Percentiles rank a stretch among this genome's conserved stretches.
These are phyloP conservation scores for Aureobasidium sp. DNA, from an alignment of 2,329 filamentous ascomycete genomes.

Conservation along the genomic window DNA sequence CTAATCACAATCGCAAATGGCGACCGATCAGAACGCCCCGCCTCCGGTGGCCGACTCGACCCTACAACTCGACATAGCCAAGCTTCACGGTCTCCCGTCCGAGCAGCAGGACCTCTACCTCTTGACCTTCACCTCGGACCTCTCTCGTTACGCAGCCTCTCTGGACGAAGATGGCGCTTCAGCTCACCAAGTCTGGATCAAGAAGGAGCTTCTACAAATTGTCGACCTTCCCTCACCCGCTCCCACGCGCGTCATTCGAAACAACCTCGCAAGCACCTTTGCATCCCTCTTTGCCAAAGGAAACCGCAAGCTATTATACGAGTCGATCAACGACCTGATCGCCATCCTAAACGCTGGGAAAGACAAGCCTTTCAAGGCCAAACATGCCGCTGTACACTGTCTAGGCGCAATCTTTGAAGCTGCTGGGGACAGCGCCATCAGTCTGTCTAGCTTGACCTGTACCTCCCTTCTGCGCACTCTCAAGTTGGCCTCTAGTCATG, in stretches of 20 bases:
- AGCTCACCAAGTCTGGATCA: slow-evolving; percentile 82
- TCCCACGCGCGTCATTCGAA: slow-evolving; percentile 81
- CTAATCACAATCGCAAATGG: slow-evolving; percentile 7
- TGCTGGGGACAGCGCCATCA: slow-evolving; percentile 90
- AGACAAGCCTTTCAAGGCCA: slow-evolving; percentile 70
- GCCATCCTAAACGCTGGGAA: slow-evolving; percentile 67
- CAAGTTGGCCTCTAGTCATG: slow-evolving; percentile 71
- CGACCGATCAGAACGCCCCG: background rate
- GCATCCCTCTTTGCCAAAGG: slow-evolving; percentile 76
- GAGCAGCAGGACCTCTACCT: slow-evolving; percentile 96
- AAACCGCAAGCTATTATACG: slow-evolving; percentile 85
- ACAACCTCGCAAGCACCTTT: slow-evolving; percentile 79
- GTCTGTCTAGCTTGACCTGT: slow-evolving; percentile 68
- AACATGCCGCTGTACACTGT: slow-evolving; percentile 82
- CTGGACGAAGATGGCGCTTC: slow-evolving; percentile 75
- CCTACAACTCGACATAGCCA: slow-evolving; percentile 71
- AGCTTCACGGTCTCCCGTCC: slow-evolving; percentile 79
- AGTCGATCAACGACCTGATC: slow-evolving; percentile 85
- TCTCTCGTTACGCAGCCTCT: slow-evolving; percentile 70
- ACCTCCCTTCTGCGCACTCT: slow-evolving; percentile 68
- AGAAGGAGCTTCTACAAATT: slow-evolving; percentile 91
- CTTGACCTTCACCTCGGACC: slow-evolving; percentile 75
- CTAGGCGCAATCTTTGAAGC: slow-evolving; percentile 82
- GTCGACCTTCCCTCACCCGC: slow-evolving; percentile 74
- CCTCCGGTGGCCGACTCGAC: slow-evolving; percentile 18